These are phyloP conservation scores for Cercospora sp. DNA, from an alignment of 2,329 filamentous ascomycete species.

Conservation along the genomic window DNA sequence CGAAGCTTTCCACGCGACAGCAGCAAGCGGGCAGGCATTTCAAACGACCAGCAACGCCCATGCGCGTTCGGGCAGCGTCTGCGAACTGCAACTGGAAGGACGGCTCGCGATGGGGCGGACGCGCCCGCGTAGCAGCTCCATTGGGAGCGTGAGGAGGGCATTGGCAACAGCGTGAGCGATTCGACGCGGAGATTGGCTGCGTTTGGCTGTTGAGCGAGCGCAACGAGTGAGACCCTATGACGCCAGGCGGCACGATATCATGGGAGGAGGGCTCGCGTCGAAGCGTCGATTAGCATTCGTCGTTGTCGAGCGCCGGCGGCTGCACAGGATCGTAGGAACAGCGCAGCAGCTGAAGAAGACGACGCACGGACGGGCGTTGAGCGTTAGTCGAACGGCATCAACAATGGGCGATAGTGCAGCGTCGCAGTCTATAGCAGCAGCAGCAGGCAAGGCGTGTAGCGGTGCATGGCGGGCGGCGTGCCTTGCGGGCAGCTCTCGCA, in stretches of 20 bases:
- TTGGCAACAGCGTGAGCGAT: not conserved
- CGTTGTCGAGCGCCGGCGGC: not conserved
- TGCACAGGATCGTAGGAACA: not conserved
- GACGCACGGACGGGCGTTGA: not conserved
- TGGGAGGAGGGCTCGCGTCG: not conserved
- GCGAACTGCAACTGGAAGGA: not conserved
- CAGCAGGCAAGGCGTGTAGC: not conserved
- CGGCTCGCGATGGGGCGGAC: not conserved
- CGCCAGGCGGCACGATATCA: not conserved
- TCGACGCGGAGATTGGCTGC: not conserved
- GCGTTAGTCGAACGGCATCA: not conserved
- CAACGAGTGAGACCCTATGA: not conserved
- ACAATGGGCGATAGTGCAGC: not conserved
- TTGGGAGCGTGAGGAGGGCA: not conserved
- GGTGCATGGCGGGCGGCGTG: not conserved
- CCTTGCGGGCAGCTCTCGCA: not conserved
- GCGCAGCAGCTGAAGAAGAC: not conserved
- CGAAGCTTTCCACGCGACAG: slow-evolving; percentile 16
- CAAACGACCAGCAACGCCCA: not conserved
- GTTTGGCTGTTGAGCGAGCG: not conserved
- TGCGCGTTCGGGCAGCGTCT: not conserved
- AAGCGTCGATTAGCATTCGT: not conserved
- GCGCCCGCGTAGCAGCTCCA: not conserved
- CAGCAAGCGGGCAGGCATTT: not conserved
- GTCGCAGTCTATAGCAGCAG: not conserved